phyloP scores from a whole-genome alignment of 177 flowering plant species.

The Tripterygium wilfordii region DNA sequence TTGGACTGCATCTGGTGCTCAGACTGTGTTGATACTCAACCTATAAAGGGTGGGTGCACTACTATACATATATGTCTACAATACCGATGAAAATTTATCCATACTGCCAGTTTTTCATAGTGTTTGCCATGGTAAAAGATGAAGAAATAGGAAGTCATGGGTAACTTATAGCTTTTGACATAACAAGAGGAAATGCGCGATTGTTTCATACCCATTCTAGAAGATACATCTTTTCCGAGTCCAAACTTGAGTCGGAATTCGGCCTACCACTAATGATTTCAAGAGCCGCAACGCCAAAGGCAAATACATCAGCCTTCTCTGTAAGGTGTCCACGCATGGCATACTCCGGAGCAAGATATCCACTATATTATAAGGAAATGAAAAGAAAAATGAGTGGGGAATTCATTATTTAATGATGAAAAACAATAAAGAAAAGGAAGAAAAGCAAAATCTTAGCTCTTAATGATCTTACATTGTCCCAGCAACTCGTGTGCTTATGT shows the following conservation, averaged over 20 bases:
- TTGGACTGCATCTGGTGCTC: no score
- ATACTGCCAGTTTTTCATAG: no score
- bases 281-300: conserved; percentile 13
- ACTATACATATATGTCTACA: no score
- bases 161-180: not conserved
- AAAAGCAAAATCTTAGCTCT: not conserved
- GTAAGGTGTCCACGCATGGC: conserved; percentile 23
- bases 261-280: conserved; percentile 14
- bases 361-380: conserved; percentile 23
- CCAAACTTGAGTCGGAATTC: conserved; percentile 48
- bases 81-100: no score
- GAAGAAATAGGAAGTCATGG: no score
- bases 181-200: not conserved
- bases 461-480: conserved; percentile 59
- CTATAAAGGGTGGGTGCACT: no score
- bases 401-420: not conserved
- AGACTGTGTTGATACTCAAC: no score
- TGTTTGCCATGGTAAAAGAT: no score
- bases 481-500: conserved; percentile 75
- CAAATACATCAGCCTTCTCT: conserved; percentile 20
- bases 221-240: conserved; percentile 37
- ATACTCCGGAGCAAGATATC: conserved; percentile 29
- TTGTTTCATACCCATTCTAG: conserved; percentile 52
- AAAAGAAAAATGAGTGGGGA: no score
- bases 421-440: not conserved